Percentiles rank a stretch among this genome's conserved stretches.
Conservation (phyloP, 176 grass and related monocot species). For the Oryza meridionalis region DNA sequence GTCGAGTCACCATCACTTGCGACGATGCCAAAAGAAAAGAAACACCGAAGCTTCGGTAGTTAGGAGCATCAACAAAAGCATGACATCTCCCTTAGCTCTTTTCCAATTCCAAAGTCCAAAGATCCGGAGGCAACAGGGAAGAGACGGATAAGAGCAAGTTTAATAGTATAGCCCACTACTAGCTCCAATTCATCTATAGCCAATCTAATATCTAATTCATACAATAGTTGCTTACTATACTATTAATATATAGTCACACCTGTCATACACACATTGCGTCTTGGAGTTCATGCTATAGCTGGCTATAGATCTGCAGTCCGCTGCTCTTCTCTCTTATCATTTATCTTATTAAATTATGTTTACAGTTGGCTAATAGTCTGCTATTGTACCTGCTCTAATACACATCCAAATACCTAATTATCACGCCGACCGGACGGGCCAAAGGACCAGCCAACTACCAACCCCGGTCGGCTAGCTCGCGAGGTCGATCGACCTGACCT, state of each 20-base stretch:
- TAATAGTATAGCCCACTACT: too few relatives aligned
- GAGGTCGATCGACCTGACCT: neutral
- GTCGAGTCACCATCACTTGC: conserved; percentile 35
- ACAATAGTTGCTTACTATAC: too few relatives aligned
- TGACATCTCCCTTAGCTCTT: neutral
- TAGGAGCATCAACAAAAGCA: neutral
- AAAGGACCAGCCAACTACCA: conserved; percentile 13
- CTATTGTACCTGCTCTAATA: too few relatives aligned
- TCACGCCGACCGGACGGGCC: neutral
- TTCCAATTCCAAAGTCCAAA: neutral
- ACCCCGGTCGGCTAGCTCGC: neutral
- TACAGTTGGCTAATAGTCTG: too few relatives aligned
- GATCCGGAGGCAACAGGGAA: neutral
- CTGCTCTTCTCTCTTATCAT: too few relatives aligned
- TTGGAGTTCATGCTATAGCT: too few relatives aligned
- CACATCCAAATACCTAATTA: neutral
- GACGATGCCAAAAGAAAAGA: neutral
- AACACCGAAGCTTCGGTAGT: neutral
- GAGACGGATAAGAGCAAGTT: neutral
- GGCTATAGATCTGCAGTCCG: too few relatives aligned
- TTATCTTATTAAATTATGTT: too few relatives aligned
- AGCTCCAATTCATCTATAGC: too few relatives aligned
- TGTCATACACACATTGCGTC: too few relatives aligned
- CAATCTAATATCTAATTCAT: too few relatives aligned
- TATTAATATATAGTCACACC: too few relatives aligned